A percentile compares a stretch with the other conserved stretches of the same genome.
Evolutionary conservation across 257 asterid species (phyloP).

Genomic region (Coffea canephora): DNA sequence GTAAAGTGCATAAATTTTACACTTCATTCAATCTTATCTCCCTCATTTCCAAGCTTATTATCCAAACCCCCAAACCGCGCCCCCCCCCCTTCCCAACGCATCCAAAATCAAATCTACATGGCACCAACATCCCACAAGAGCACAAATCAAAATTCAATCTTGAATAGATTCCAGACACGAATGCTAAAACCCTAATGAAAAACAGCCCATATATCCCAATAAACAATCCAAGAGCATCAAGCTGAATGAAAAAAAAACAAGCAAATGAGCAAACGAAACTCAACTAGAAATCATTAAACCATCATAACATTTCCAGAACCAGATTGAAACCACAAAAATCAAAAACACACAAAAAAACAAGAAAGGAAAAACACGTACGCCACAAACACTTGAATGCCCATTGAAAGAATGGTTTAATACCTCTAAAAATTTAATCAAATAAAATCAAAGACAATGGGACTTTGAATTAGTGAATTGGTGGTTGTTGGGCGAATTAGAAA

Average conservation of each 20-base stretch:
- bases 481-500: too few relatives aligned
- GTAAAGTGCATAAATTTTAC: background rate
- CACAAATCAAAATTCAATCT: conserved; percentile 1
- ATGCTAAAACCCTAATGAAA: conserved; percentile 7
- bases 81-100: too few relatives aligned
- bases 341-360: background rate
- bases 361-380: background rate
- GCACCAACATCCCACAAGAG: background rate
- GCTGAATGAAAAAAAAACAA: background rate
- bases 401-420: conserved; percentile 5
- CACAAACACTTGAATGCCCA: background rate
- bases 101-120: background rate
- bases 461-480: conserved; percentile 21
- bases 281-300: background rate
- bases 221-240: background rate
- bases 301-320: background rate
- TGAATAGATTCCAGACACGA: background rate
- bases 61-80: background rate
- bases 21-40: background rate
- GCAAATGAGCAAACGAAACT: background rate
- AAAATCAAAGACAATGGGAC: background rate
- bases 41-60: background rate
- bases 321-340: background rate
- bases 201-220: background rate
- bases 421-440: background rate